Percentiles rank a stretch among this genome's conserved stretches.
Evolutionary conservation across 106 monocot genomes (phyloP).

Genomic region (Platanthera guangdongensis): DNA sequence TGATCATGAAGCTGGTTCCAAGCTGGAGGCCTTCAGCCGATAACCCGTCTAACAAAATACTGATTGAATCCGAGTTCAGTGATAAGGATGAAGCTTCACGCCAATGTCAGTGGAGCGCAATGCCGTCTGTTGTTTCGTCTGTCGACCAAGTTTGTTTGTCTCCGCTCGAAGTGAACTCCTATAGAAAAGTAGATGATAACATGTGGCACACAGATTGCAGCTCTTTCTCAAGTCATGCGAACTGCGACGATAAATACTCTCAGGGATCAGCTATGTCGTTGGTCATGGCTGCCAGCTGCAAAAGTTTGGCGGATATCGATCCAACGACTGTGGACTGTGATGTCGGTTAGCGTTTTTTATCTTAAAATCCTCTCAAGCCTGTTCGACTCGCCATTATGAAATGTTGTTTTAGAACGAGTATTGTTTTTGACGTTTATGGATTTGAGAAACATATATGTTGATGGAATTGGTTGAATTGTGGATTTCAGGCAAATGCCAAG

Average conservation of each 20-base stretch:
- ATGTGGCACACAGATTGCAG: constrained; percentile 6
- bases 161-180: constrained; percentile 11
- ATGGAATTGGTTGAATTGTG: not conserved
- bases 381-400: too few relatives aligned
- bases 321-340: constrained; percentile 10
- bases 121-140: constrained; percentile 6
- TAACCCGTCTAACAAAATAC: constrained; percentile 16
- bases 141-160: constrained; percentile 11
- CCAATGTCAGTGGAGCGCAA: constrained; percentile 9
- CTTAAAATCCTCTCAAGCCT: not conserved
- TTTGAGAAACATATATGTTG: not conserved
- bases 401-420: too few relatives aligned
- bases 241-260: constrained; percentile 26
- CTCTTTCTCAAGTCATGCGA: constrained; percentile 1
- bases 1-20: constrained; percentile 48
- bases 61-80: constrained; percentile 6
- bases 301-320: constrained; percentile 35
- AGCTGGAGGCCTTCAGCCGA: constrained; percentile 30
- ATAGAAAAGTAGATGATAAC: constrained; percentile 6
- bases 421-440: too few relatives aligned
- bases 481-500: constrained; percentile 16
- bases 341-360: not conserved
- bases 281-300: constrained; percentile 25
- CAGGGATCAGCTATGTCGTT: constrained; percentile 30
- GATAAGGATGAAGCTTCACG: not conserved